Evolutionary conservation across 225 moss, liverwort and hornwort species (phyloP), one percentile per base, ranked within the genome.

Genomic region (Pseudoscleropodium purum): DNA sequence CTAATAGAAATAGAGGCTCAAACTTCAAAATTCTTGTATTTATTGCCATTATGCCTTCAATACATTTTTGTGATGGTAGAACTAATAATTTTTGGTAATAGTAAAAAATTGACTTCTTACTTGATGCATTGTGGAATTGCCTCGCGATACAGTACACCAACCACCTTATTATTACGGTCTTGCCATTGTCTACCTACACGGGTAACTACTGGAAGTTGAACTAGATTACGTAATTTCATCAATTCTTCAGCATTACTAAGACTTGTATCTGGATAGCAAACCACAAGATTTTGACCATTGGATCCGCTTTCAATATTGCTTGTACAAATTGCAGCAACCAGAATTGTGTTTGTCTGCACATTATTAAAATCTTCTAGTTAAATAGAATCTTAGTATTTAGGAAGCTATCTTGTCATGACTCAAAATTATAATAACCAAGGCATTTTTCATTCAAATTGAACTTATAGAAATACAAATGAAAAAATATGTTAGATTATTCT

Each of bases 161-260:
- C 93, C n/a, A 95, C 92, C 84, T 93, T 93, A 68, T 92, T 91
- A 76, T 91, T 92, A 59, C 91, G 92, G 9, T 93, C 93, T 80
- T 94, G 93, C 95, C 95, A 95, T 81, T 92, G 95, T 84, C 90
- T 92, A 56, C 95, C 93, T 81, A 90, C 37, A 0, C 89, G 93
- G 39, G 92, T 93, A 21, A 95, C 92, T 41, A 95, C 92, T 74
- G 95, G 93, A 84, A 95, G 86, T 85, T 93, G 93, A 86, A 74
- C 78, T 47, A 93, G 24, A 79, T 66, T 78, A 62, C 70, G 90
- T 36, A 67, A 91, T 87, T 76, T 65, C 95, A 95, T 95, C 89
- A 95, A 57, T 59, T 90, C 89, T 65, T 89, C 34, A 47, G 87
- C 95, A 65, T 65, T 60, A 54, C 43, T 81, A 29, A 95, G 89